phyloP scores from a whole-genome alignment of 2,329 filamentous ascomycete genomes.

The Annulohypoxylon truncatum region DNA sequence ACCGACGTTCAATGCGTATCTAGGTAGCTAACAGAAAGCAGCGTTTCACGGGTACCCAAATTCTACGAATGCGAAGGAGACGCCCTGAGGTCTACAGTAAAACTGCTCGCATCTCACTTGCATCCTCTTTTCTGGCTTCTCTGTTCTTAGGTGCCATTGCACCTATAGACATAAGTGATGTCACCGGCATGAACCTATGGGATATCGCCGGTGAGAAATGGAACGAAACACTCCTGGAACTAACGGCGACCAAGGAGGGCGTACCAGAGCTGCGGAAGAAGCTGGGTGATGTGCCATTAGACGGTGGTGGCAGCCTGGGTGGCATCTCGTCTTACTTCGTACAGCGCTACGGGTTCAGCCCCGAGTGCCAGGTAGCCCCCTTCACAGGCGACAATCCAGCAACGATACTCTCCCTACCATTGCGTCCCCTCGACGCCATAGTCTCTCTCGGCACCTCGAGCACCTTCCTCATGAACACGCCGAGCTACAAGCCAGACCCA shows the following conservation, averaged over 20 bases:
- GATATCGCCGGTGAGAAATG: slow-evolving; percentile 81
- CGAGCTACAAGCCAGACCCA: slow-evolving; percentile 88
- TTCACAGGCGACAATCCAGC: slow-evolving; percentile 97
- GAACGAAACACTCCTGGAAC: slow-evolving; percentile 78
- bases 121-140: slow-evolving; percentile 94
- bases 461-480: slow-evolving; percentile 97
- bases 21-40: slow-evolving; percentile 51
- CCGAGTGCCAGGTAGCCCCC: slow-evolving; percentile 80
- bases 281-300: slow-evolving; percentile 81
- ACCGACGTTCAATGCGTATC: background rate
- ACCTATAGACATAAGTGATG: slow-evolving; percentile 92
- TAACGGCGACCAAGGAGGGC: slow-evolving; percentile 72
- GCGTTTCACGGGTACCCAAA: slow-evolving; percentile 98
- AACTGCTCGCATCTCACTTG: slow-evolving; percentile 88
- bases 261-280: slow-evolving; percentile 76
- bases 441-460: slow-evolving; percentile 95
- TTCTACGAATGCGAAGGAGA: slow-evolving; percentile 85
- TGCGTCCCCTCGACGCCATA: slow-evolving; percentile 90
- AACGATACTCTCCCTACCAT: slow-evolving; percentile 90
- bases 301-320: slow-evolving; percentile 85
- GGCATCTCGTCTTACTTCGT: slow-evolving; percentile 82
- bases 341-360: slow-evolving; percentile 78
- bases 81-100: slow-evolving; percentile 83
- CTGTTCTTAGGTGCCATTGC: slow-evolving; percentile 87
- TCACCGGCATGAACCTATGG: slow-evolving; percentile 97